Evolutionary conservation across 208 protist genomes (phyloP).

Genomic region (Naegleria lovaniensis): DNA sequence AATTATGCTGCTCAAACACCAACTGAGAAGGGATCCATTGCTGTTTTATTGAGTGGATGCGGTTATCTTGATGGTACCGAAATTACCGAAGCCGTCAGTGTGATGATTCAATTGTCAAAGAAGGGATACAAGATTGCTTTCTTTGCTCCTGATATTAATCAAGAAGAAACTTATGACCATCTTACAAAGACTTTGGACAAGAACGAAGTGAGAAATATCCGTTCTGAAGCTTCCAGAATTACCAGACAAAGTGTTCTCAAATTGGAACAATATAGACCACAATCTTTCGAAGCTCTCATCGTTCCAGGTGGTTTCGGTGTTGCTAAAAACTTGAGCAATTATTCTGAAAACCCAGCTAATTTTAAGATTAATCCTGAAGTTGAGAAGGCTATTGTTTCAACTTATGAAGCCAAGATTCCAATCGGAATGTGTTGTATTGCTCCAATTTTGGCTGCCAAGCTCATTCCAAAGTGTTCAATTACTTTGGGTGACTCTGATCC

Average conservation of each 20-base stretch:
- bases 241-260: slow-evolving; percentile 4
- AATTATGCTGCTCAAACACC: background rate
- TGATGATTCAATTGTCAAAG: background rate
- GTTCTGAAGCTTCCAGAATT: slow-evolving; percentile 28
- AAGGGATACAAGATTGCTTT: slow-evolving; percentile 13
- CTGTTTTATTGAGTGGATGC: background rate
- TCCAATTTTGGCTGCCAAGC: slow-evolving; percentile 31
- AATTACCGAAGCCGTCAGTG: background rate
- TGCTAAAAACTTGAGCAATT: slow-evolving; percentile 37
- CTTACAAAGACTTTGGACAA: slow-evolving; percentile 11
- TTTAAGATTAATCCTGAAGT: slow-evolving; percentile 27
- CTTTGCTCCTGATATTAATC: background rate
- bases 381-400: slow-evolving; percentile 30
- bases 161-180: slow-evolving; percentile 33
- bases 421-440: slow-evolving; percentile 31
- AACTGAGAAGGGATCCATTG: background rate
- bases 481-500: slow-evolving; percentile 27
- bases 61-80: slow-evolving; percentile 29
- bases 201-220: slow-evolving; percentile 30
- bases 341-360: slow-evolving; percentile 7
- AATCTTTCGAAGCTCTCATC: slow-evolving; percentile 21
- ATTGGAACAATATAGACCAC: slow-evolving; percentile 23
- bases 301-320: slow-evolving; percentile 37
- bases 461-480: slow-evolving; percentile 12
- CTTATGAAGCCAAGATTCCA: slow-evolving; percentile 29